Base-by-base conservation (phyloP, 306 rosid genomes). In the Styphnolobium japonicum region DNA sequence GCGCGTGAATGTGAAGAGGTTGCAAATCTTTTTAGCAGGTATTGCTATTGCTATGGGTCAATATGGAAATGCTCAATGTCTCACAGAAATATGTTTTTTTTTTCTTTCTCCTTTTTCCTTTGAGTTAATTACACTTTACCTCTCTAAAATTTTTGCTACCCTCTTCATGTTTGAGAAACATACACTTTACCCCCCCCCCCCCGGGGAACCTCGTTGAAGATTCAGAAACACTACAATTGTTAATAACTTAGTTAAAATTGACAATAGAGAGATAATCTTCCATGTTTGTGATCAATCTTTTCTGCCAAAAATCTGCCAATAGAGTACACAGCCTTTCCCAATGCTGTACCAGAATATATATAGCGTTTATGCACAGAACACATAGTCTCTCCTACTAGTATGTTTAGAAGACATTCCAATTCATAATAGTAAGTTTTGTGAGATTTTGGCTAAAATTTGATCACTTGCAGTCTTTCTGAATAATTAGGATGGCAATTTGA, bases 11-110 rank as follows among this genome's bases (percentile, higher is more conserved):
- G 92, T 66, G 88, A 88, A 84, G 92, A 88, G 80, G 89, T 86
- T 77, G 92, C 89, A 22, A 86, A 81, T 88, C 92, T 88, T 63
- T 86, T 88, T 71, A 86, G 73, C 92, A 88, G 92, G 92, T 88
- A 88, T 43, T 53, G 36, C 25, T 71, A 68, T 31, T 67, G 0
- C 3, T 66, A 14, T 67, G 27, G 69, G 48, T 55, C 40, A 37
- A 45, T 70, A 45, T 57, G 63, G 56, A 66, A 46, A 46, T 55
- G 71, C 60, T 48, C 3, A 4, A 46, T 39, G 27, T 14, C 57
- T 51, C 0, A 14, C 19, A 23, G n/a, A 33, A 19, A 27, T 29
- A 40, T 25, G 11, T 4, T 40, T 57, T 18, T 34, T 19, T 22
- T 25, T 18, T 33, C n/a, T 74, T 2, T 5, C 15, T 23, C 0